Conservation (phyloP, 2,329 filamentous ascomycete species). For the Venturia oleaginea region DNA sequence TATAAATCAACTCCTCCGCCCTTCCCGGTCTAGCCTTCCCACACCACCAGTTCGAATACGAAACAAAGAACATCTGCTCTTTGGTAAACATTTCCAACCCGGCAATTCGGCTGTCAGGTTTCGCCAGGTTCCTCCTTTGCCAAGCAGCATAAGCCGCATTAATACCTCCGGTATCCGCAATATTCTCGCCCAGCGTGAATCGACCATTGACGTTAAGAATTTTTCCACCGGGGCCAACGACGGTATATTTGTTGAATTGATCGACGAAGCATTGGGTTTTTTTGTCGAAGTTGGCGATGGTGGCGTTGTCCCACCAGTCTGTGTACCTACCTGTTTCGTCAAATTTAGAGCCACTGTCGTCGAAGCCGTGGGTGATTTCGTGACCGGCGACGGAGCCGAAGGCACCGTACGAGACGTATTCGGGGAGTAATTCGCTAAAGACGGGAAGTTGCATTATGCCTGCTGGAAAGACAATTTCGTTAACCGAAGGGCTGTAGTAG, state of each 20-base stretch:
- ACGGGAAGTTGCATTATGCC: constrained; percentile 62
- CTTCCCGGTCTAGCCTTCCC: constrained; percentile 51
- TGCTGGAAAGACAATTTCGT: constrained; percentile 60
- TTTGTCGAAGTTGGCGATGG: constrained; percentile 48
- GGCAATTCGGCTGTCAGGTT: constrained; percentile 22
- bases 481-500: constrained; percentile 51
- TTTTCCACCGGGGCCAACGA: constrained; percentile 47
- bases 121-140: constrained; percentile 45
- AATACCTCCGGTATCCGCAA: constrained; percentile 62
- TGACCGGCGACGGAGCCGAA: constrained; percentile 60
- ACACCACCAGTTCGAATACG: constrained; percentile 58
- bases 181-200: constrained; percentile 59
- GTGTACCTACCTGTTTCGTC: constrained; percentile 56
- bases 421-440: constrained; percentile 53
- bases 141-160: constrained; percentile 56
- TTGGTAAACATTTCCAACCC: constrained; percentile 53
- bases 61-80: constrained; percentile 62
- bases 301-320: constrained; percentile 59
- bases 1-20: constrained; percentile 48
- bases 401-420: constrained; percentile 60
- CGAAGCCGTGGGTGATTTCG: constrained; percentile 62
- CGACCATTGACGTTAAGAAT: constrained; percentile 51
- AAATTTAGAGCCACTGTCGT: constrained; percentile 55
- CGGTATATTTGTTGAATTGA: constrained; percentile 55
- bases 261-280: constrained; percentile 57